Percentiles rank a stretch among this genome's conserved stretches.
phyloP scores from a whole-genome alignment of 768 basidiomycete species.

The Infundibulicybe gibba region DNA sequence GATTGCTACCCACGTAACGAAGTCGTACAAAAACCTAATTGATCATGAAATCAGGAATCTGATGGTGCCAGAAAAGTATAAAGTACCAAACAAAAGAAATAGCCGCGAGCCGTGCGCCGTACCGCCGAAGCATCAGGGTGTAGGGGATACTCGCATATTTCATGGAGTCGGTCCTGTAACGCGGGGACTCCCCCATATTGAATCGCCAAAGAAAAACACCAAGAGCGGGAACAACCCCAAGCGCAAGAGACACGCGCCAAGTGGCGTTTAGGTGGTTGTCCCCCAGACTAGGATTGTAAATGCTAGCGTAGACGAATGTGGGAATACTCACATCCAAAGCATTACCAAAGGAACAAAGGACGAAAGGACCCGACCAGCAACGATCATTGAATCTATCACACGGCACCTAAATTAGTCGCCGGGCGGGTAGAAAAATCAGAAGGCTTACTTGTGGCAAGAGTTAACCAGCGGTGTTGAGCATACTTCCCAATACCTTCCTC shows the following conservation, averaged over 20 bases:
- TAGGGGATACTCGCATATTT: conserved; percentile 71
- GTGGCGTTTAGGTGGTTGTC: conserved; percentile 75
- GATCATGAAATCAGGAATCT: neutral
- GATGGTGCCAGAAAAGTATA: neutral
- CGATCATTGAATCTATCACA: conserved; percentile 72
- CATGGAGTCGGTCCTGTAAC: conserved; percentile 78
- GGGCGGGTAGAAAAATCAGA: neutral
- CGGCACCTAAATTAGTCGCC: neutral
- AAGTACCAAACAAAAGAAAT: conserved; percentile 71
- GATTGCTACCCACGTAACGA: conserved; percentile 54
- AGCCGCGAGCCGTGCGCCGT: conserved; percentile 69
- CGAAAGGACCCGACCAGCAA: conserved; percentile 72
- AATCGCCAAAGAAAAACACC: conserved; percentile 83
- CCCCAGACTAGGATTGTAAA: conserved; percentile 50
- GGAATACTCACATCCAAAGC: conserved; percentile 71
- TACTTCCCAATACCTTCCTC: conserved; percentile 71
- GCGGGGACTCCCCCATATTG: conserved; percentile 73
- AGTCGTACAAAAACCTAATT: conserved; percentile 70
- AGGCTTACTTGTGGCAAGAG: conserved; percentile 73
- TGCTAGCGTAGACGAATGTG: neutral
- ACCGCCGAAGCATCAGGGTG: conserved; percentile 68
- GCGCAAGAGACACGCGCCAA: conserved; percentile 82
- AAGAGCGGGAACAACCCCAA: conserved; percentile 76
- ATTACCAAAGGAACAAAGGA: conserved; percentile 75
- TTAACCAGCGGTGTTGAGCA: conserved; percentile 81